A percentile compares a stretch with the other conserved stretches of the same genome.
Evolutionary conservation across 1,284 basidiomycete species (phyloP).

Genomic region (Sporisorium reilianum): DNA sequence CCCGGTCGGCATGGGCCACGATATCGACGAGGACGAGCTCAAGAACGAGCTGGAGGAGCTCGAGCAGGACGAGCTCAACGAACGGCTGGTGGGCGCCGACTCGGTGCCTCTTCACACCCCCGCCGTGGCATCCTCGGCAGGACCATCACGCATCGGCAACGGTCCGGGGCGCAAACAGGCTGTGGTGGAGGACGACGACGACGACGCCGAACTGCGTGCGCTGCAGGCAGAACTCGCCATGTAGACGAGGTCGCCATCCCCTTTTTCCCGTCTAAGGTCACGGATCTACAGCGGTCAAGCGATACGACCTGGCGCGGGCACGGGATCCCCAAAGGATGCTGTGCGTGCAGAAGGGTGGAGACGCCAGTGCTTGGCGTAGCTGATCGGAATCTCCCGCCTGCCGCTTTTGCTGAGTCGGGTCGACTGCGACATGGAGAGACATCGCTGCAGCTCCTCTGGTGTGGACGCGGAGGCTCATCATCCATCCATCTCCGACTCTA

Average conservation of each 20-base stretch:
- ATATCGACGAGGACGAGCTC: slow-evolving; percentile 85
- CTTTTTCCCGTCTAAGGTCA: neutral
- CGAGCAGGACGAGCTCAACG: slow-evolving; percentile 91
- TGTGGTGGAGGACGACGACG: slow-evolving; percentile 89
- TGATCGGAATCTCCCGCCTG: neutral
- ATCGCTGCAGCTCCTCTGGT: neutral
- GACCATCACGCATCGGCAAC: slow-evolving; percentile 43
- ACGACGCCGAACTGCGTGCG: slow-evolving; percentile 89
- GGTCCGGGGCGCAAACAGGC: slow-evolving; percentile 70
- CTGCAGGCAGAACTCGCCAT: slow-evolving; percentile 81
- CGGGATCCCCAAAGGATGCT: neutral
- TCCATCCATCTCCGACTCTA: neutral
- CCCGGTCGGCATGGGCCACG: slow-evolving; percentile 77
- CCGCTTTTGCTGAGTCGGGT: neutral
- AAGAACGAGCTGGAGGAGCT: slow-evolving; percentile 86
- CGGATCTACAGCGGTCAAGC: neutral
- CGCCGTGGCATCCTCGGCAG: slow-evolving; percentile 39
- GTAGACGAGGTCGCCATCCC: slow-evolving; percentile 23
- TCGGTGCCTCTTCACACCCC: slow-evolving; percentile 87
- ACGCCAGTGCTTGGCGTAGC: neutral
- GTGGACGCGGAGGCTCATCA: neutral
- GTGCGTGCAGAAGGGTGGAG: neutral
- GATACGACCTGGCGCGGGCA: neutral
- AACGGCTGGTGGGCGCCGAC: slow-evolving; percentile 87
- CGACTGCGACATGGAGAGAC: neutral